A percentile compares a stretch with the other conserved stretches of the same genome.
These are phyloP conservation scores for Trypanosoma cruzi DNA, from an alignment of 208 protist genomes.

Conservation along the genomic window DNA sequence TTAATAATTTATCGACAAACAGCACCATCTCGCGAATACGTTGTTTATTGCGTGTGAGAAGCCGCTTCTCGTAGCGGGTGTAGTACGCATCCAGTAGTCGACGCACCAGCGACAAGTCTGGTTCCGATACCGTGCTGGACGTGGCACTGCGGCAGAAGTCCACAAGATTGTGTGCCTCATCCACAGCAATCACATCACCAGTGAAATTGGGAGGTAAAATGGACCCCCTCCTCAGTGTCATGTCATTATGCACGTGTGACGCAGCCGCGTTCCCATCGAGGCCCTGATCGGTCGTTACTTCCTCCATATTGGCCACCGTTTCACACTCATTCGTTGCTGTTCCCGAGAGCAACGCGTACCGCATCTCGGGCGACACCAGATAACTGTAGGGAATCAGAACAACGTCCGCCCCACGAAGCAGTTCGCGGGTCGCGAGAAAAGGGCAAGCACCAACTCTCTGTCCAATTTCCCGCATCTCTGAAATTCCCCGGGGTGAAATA, in stretches of 20 bases:
- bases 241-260: background rate
- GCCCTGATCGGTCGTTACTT: background rate
- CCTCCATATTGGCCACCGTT: conserved; percentile 1
- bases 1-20: conserved; percentile 54
- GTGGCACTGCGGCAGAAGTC: conserved; percentile 92
- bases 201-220: conserved; percentile 55
- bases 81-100: conserved; percentile 68
- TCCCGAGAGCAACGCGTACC: conserved; percentile 63
- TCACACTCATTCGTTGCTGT: conserved; percentile 45
- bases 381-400: conserved; percentile 87
- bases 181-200: conserved; percentile 91
- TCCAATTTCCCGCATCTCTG: conserved; percentile 53
- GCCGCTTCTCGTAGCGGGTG: conserved; percentile 64
- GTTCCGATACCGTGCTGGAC: conserved; percentile 39
- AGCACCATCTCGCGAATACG: conserved; percentile 80
- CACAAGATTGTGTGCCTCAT: conserved; percentile 97
- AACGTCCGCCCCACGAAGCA: conserved; percentile 72
- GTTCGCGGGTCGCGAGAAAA: conserved; percentile 69
- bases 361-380: conserved; percentile 66
- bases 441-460: conserved; percentile 68
- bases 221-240: conserved; percentile 5
- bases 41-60: conserved; percentile 90
- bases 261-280: background rate
- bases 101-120: conserved; percentile 46
- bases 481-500: conserved; percentile 37